Percentiles rank a stretch among this genome's conserved stretches.
phyloP scores from a whole-genome alignment of 139 green algal genomes.

The Micractinium conductrix region DNA sequence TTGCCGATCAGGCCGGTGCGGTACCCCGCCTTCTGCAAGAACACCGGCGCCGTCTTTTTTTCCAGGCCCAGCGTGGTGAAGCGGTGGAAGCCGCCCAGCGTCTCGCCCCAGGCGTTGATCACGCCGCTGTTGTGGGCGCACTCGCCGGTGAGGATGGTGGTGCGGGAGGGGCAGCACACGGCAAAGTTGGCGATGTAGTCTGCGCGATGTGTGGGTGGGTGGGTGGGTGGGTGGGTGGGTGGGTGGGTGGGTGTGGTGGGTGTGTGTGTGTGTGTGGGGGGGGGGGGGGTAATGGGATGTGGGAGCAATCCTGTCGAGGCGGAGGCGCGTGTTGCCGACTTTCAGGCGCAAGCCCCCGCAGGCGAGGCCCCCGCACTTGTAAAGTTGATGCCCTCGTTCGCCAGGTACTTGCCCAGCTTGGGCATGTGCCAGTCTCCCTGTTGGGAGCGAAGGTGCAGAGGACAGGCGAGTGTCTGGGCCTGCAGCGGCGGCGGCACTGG shows the following conservation, averaged over 20 bases:
- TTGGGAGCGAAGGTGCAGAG: no score
- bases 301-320: no score
- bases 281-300: no score
- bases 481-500: not conserved
- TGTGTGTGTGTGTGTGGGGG: no score
- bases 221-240: no score
- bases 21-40: constrained; percentile 12
- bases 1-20: constrained; percentile 18
- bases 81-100: constrained; percentile 8
- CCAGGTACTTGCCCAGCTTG: constrained; percentile 4
- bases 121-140: constrained; percentile 15
- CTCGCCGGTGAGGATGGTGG: not conserved
- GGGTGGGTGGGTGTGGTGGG: no score
- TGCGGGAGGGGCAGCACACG: constrained; percentile 1
- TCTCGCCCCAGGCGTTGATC: not conserved
- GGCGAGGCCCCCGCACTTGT: not conserved
- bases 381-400: not conserved
- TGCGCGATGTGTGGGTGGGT: not conserved
- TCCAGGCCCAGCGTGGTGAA: constrained; percentile 9
- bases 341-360: not conserved
- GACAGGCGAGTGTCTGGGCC: not conserved
- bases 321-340: not conserved
- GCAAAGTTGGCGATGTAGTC: constrained; percentile 11
- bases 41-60: constrained; percentile 3
- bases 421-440: constrained; percentile 10